Evolutionary conservation across 495 filamentous ascomycete genomes (phyloP).

Genomic region (Annulohypoxylon nitens): DNA sequence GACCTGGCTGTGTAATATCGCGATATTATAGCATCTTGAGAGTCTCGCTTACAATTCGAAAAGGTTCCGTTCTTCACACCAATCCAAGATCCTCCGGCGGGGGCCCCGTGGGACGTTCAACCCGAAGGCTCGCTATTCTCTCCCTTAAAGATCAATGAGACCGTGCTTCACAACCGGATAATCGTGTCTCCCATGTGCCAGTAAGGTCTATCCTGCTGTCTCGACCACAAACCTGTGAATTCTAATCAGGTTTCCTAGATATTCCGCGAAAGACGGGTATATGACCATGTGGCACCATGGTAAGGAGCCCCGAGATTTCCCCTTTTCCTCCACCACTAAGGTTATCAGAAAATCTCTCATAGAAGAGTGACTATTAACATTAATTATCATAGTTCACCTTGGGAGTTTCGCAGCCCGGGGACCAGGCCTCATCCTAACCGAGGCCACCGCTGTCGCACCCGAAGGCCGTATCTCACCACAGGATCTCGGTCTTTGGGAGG

Average conservation of each 20-base stretch:
- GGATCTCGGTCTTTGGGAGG: conserved; percentile 79
- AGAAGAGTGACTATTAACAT: background rate
- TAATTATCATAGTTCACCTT: conserved; percentile 50
- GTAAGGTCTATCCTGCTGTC: conserved; percentile 69
- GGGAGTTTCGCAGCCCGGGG: conserved; percentile 74
- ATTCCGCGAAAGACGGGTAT: conserved; percentile 67
- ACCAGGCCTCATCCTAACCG: conserved; percentile 75
- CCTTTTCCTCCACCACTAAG: background rate
- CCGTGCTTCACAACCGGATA: conserved; percentile 72
- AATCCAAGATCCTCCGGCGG: conserved; percentile 70
- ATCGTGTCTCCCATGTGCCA: conserved; percentile 75
- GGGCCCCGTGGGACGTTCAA: conserved; percentile 71
- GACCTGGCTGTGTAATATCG: background rate
- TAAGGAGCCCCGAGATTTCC: background rate
- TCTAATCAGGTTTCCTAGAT: too few relatives aligned
- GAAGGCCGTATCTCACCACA: conserved; percentile 84
- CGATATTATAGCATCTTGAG: background rate
- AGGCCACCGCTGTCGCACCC: conserved; percentile 77
- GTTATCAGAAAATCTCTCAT: background rate
- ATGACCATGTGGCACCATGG: conserved; percentile 51
- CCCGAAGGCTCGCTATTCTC: conserved; percentile 61
- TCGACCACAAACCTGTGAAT: too few relatives aligned
- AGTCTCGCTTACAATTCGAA: conserved; percentile 6
- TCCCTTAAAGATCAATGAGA: conserved; percentile 69
- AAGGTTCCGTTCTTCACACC: conserved; percentile 73